Percentiles rank a stretch among this genome's conserved stretches.
Evolutionary conservation across 768 basidiomycete genomes (phyloP).

Genomic region (Hysterangium stoloniferum): DNA sequence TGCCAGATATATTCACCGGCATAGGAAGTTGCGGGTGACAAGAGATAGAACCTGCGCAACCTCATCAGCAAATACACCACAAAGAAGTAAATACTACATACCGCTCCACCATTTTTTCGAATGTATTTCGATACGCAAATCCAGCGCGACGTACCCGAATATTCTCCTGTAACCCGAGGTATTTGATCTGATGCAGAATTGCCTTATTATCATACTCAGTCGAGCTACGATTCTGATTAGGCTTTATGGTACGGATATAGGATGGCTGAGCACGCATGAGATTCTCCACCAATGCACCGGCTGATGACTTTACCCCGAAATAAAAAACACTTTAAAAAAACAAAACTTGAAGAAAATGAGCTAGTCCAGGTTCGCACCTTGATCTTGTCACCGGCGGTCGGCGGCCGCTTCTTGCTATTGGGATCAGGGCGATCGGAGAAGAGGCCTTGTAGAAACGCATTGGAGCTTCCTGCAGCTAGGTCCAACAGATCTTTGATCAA

Average conservation of each 20-base stretch:
- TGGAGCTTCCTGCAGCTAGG: constrained; percentile 70
- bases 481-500: constrained; percentile 93
- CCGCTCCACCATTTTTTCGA: constrained; percentile 98
- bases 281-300: constrained; percentile 92
- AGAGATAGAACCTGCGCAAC: constrained; percentile 63
- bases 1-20: constrained; percentile 98
- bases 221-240: constrained; percentile 91
- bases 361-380: constrained; percentile 56
- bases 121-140: constrained; percentile 96
- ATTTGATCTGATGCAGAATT: constrained; percentile 98
- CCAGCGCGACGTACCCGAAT: constrained; percentile 96
- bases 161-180: constrained; percentile 96
- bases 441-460: constrained; percentile 77
- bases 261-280: constrained; percentile 96
- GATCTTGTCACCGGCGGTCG: constrained; percentile 96
- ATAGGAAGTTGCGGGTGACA: constrained; percentile 93
- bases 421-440: constrained; percentile 96
- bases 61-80: not conserved
- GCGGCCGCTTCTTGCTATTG: constrained; percentile 95
- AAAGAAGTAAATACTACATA: constrained; percentile 15
- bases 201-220: constrained; percentile 93
- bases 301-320: constrained; percentile 54
- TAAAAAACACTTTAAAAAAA: not conserved
- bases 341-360: no score
- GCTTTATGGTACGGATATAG: constrained; percentile 99